These are phyloP conservation scores for Macrophomina tecta DNA, from an alignment of 2,329 filamentous ascomycete genomes.

Conservation along the genomic window DNA sequence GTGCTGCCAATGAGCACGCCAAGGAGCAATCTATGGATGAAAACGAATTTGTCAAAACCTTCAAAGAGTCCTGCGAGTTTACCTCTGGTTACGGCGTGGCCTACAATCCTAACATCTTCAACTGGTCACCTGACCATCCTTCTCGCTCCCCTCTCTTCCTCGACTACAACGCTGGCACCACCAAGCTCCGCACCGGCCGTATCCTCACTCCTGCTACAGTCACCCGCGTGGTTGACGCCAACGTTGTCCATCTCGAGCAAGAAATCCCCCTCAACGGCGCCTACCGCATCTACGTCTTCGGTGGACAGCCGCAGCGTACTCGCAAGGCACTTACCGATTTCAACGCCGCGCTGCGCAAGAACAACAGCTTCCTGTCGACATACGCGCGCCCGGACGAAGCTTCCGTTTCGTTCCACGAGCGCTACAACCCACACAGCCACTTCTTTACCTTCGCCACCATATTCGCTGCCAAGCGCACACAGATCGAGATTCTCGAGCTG, in stretches of 20 bases:
- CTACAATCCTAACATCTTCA: conserved; percentile 81
- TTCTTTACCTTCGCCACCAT: conserved; percentile 83
- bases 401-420: conserved; percentile 74
- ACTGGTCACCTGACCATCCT: conserved; percentile 76
- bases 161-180: conserved; percentile 56
- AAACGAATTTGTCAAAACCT: conserved; percentile 85
- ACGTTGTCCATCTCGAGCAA: conserved; percentile 88
- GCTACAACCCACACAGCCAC: conserved; percentile 80
- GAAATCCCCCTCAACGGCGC: conserved; percentile 87
- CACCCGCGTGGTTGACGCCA: conserved; percentile 85
- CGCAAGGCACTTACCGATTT: conserved; percentile 75
- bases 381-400: conserved; percentile 8
- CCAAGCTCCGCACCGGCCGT: conserved; percentile 73
- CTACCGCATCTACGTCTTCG: conserved; percentile 86
- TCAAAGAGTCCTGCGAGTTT: conserved; percentile 91
- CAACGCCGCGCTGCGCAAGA: conserved; percentile 66
- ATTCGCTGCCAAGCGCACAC: conserved; percentile 69
- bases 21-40: conserved; percentile 52
- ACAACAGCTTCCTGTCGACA: conserved; percentile 71
- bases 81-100: conserved; percentile 90
- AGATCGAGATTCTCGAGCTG: conserved; percentile 75
- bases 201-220: conserved; percentile 80
- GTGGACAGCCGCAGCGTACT: conserved; percentile 65
- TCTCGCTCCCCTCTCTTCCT: conserved; percentile 74
- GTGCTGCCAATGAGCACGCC: conserved; percentile 59